Conservation (phyloP, 441 rosid genomes). For the Dalechampia spathulata region DNA sequence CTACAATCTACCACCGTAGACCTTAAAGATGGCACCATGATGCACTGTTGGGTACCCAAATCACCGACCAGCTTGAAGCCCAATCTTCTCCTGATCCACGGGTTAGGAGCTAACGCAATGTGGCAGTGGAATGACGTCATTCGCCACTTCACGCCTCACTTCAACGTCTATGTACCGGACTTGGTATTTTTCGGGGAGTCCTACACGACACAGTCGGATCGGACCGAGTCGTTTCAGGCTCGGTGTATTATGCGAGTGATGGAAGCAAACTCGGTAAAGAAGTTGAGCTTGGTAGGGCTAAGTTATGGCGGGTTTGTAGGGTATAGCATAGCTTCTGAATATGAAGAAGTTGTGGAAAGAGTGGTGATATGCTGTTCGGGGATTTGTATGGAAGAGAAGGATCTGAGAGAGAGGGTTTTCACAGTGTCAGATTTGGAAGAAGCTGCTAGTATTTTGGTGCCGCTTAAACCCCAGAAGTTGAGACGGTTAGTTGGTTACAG, state of each 20-base stretch:
- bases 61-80: conserved; percentile 33
- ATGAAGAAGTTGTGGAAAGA: conserved; percentile 43
- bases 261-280: conserved; percentile 43
- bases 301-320: conserved; percentile 86
- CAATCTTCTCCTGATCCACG: conserved; percentile 68
- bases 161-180: conserved; percentile 66
- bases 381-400: conserved; percentile 77
- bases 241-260: conserved; percentile 53
- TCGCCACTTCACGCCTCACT: conserved; percentile 33
- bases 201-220: conserved; percentile 54
- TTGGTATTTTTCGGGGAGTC: conserved; percentile 70
- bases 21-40: conserved; percentile 57
- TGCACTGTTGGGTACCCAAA: conserved; percentile 74
- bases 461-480: conserved; percentile 44
- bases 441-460: conserved; percentile 52
- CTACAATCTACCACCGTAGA: conserved; percentile 48
- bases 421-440: conserved; percentile 50
- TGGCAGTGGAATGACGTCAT: conserved; percentile 71
- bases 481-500: conserved; percentile 38
- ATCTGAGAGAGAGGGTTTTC: conserved; percentile 53
- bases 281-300: conserved; percentile 52
- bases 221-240: conserved; percentile 70
- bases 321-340: conserved; percentile 61
- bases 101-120: conserved; percentile 62
- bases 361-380: conserved; percentile 65